Conservation (phyloP, 768 basidiomycete species). For the Cubamyces lactineus region DNA sequence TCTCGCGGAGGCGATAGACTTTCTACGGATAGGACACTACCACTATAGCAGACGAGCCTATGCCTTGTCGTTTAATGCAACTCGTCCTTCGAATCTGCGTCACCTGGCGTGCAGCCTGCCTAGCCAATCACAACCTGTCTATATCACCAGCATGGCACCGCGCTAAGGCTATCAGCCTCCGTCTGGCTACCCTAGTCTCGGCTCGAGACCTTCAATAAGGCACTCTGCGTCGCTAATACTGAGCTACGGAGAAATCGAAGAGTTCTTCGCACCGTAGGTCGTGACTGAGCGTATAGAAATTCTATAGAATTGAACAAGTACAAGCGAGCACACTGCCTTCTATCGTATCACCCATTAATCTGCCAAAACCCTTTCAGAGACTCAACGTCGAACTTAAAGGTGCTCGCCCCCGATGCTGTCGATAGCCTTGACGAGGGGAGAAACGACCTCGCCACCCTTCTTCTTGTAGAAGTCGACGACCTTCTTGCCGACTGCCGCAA, state of each 20-base stretch:
- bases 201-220: too few species aligned
- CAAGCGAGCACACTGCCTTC: slow-evolving; percentile 21
- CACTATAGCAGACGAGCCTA: slow-evolving; percentile 6
- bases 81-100: neutral
- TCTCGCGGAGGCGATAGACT: slow-evolving; percentile 56
- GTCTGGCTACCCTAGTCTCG: too few species aligned
- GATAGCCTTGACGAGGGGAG: slow-evolving; percentile 78
- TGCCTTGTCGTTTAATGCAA: slow-evolving; percentile 14
- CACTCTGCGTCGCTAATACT: too few species aligned
- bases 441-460: slow-evolving; percentile 68
- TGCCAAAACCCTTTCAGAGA: neutral
- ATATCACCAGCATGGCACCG: neutral
- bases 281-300: slow-evolving; percentile 1
- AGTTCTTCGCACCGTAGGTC: neutral
- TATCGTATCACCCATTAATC: slow-evolving; percentile 13
- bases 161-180: neutral
- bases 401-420: slow-evolving; percentile 28
- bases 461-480: slow-evolving; percentile 86
- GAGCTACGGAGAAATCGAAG: too few species aligned
- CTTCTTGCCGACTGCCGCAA: slow-evolving; percentile 83
- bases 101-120: neutral
- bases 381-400: neutral
- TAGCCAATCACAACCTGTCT: slow-evolving; percentile 2
- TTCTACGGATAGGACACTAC: neutral
- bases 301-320: slow-evolving; percentile 19